Evolutionary conservation across 1,284 basidiomycete species (phyloP).

Genomic region (Pyrrhoderma noxium): DNA sequence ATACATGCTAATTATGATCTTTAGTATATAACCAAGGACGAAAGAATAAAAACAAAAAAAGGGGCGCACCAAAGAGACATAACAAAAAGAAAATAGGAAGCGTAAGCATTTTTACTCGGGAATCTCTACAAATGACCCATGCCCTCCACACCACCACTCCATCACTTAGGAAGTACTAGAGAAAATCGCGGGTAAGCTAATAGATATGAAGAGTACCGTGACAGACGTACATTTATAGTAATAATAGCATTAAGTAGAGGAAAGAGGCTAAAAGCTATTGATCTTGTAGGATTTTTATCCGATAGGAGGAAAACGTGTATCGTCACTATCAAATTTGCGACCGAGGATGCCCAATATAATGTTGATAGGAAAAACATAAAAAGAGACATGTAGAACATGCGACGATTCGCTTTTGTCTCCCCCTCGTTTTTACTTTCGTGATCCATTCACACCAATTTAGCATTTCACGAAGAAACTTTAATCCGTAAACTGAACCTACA

Average conservation of each 20-base stretch:
- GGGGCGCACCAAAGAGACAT: neutral
- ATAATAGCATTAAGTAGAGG: constrained; percentile 1
- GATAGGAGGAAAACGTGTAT: neutral
- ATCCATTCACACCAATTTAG: neutral
- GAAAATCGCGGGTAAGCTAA: too few relatives aligned
- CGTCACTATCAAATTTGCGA: neutral
- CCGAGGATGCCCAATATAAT: neutral
- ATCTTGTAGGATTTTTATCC: neutral
- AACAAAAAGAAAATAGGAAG: constrained; percentile 1
- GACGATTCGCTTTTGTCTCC: neutral
- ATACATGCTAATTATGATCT: neutral
- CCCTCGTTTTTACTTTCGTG: constrained; percentile 2
- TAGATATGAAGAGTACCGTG: neutral
- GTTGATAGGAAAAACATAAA: constrained; percentile 8
- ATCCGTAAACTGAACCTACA: neutral
- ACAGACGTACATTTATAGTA: neutral
- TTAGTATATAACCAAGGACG: neutral
- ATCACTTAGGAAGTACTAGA: constrained; percentile 3
- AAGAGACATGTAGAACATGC: constrained; percentile 3
- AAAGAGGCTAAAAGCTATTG: neutral
- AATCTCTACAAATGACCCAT: neutral
- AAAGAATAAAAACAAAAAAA: neutral
- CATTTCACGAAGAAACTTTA: neutral
- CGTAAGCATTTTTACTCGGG: neutral
- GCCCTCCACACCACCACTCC: constrained; percentile 11